Conservation (phyloP, 2,329 filamentous ascomycete genomes). For the Beauveria sp. region DNA sequence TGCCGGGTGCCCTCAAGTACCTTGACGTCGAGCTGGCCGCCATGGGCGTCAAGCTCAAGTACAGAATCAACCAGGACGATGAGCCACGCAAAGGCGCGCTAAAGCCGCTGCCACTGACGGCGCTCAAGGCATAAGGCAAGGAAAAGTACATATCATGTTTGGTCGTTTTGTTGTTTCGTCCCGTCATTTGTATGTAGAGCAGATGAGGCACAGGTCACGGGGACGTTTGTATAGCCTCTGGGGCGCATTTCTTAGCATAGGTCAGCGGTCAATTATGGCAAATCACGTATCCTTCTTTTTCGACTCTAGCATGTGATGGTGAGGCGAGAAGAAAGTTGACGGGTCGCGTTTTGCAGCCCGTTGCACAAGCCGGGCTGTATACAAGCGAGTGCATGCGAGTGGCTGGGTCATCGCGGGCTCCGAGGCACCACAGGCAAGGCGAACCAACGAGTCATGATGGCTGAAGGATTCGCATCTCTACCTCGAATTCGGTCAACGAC, state of each 20-base stretch:
- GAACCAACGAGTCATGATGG: not conserved
- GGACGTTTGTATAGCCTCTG: slow-evolving; percentile 9
- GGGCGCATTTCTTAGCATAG: slow-evolving; percentile 6
- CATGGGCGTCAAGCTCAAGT: slow-evolving; percentile 95
- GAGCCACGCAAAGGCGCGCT: slow-evolving; percentile 46
- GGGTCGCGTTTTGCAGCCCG: not conserved
- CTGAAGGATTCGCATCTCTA: slow-evolving; percentile 1
- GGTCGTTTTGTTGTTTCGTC: not conserved
- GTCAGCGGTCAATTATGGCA: slow-evolving; percentile 5
- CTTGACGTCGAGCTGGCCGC: slow-evolving; percentile 91
- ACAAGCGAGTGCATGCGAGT: not conserved
- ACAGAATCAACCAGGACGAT: slow-evolving; percentile 59
- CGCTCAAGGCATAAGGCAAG: slow-evolving; percentile 11
- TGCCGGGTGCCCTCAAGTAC: slow-evolving; percentile 87
- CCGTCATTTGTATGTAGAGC: not conserved
- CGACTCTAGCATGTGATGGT: not conserved
- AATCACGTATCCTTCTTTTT: not conserved
- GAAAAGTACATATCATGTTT: not conserved
- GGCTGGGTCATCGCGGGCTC: not conserved
- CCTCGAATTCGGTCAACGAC: not conserved
- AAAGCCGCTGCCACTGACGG: slow-evolving; percentile 28
- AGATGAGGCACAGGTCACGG: not conserved
- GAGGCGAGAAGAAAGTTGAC: not conserved
- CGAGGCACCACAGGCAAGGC: not conserved
- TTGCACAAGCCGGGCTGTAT: not conserved